phyloP scores from a whole-genome alignment of 78 protist species.

The Dictyostelium discoideum region dicty_2.7 NC_007089.4:3455501-3456000 shows the following conservation, averaged over 20 bases:
- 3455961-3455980: background rate
- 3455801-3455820: constrained; percentile 62
- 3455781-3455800: constrained; percentile 71
- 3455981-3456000: background rate
- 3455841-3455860: constrained; percentile 61
- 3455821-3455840: constrained; percentile 80
- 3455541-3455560: background rate
- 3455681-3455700: constrained; percentile 13
- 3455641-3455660: constrained; percentile 3
- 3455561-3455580: background rate
- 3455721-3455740: constrained; percentile 36
- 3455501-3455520: constrained; percentile 34
- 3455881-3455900: constrained; percentile 80
- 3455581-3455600: background rate
- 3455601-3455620: background rate
- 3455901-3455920: constrained; percentile 55
- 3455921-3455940: constrained; percentile 84
- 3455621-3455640: background rate
- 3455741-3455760: constrained; percentile 74
- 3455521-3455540: background rate
- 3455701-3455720: constrained; percentile 5
- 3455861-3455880: constrained; percentile 5
- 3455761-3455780: constrained; percentile 85
- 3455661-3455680: constrained; percentile 56
- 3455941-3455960: background rate